Percentiles rank a stretch among this genome's conserved stretches.
Evolutionary conservation across 1,284 basidiomycete genomes (phyloP).

Genomic region (Irpex sp.): DNA sequence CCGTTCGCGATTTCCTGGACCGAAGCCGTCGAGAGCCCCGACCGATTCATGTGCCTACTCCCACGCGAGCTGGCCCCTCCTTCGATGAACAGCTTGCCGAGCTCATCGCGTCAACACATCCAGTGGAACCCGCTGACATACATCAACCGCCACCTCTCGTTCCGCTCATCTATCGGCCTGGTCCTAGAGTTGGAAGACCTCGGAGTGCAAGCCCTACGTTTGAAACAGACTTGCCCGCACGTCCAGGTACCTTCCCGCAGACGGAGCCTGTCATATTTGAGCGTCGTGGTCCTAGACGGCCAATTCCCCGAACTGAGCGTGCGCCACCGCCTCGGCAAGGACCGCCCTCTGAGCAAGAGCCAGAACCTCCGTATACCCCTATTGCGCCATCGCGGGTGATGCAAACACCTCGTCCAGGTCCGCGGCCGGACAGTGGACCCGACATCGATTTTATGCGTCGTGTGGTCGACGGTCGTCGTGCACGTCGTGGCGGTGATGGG

Average conservation of each 20-base stretch:
- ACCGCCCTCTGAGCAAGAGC: conserved; percentile 1
- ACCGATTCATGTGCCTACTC: conserved; percentile 38
- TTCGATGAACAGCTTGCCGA: conserved; percentile 58
- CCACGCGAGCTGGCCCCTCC: conserved; percentile 41
- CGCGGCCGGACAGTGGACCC: background rate
- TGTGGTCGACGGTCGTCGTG: background rate
- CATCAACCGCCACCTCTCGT: conserved; percentile 51
- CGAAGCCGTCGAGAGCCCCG: conserved; percentile 14
- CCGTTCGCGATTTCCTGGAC: conserved; percentile 10
- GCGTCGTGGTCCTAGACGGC: conserved; percentile 2
- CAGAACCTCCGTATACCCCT: background rate
- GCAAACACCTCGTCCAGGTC: conserved; percentile 5
- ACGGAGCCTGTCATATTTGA: conserved; percentile 15
- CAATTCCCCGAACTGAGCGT: conserved; percentile 3
- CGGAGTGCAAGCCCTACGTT: conserved; percentile 42
- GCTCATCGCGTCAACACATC: conserved; percentile 44
- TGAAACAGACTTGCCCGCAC: conserved; percentile 24
- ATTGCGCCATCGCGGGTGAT: background rate
- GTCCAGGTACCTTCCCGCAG: conserved; percentile 26
- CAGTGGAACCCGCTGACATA: conserved; percentile 35
- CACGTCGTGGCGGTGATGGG: background rate
- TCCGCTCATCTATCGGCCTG: conserved; percentile 52
- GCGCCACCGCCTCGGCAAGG: conserved; percentile 1
- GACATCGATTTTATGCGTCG: conserved; percentile 4
- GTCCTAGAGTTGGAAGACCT: conserved; percentile 35